Conservation (phyloP, 257 asterid genomes). For the Thymus mandschuricus region DNA sequence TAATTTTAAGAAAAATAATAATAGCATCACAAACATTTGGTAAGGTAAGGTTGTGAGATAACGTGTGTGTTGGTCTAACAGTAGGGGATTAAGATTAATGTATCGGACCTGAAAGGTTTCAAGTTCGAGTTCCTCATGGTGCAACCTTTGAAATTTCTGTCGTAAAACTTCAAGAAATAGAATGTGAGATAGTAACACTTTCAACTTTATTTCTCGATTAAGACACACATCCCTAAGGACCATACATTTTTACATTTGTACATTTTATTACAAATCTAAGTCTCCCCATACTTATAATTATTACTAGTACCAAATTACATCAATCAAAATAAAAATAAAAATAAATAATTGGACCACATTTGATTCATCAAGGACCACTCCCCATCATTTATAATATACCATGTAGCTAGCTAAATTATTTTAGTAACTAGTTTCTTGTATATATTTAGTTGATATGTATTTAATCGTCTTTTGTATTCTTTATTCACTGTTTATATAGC, state of each 20-base stretch:
- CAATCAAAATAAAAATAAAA: neutral
- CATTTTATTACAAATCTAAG: neutral
- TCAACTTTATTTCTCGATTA: conserved; percentile 24
- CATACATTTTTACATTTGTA: conserved; percentile 25
- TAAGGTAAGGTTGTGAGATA: too few relatives aligned
- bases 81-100: too few relatives aligned
- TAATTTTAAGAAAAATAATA: neutral
- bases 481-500: too few relatives aligned
- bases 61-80: too few relatives aligned
- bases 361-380: conserved; percentile 11
- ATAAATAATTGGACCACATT: conserved; percentile 22
- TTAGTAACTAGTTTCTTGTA: neutral
- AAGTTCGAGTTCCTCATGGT: too few relatives aligned
- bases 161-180: too few relatives aligned
- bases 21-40: conserved; percentile 16
- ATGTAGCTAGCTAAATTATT: neutral
- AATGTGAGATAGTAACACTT: conserved; percentile 30
- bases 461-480: too few relatives aligned
- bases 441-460: neutral
- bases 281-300: neutral
- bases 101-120: too few relatives aligned
- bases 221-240: conserved; percentile 22
- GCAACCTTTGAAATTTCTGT: too few relatives aligned
- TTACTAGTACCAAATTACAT: neutral
- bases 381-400: neutral